Evolutionary conservation across 2,329 filamentous ascomycete genomes (phyloP).

Genomic region (Coniochaeta sp.): DNA sequence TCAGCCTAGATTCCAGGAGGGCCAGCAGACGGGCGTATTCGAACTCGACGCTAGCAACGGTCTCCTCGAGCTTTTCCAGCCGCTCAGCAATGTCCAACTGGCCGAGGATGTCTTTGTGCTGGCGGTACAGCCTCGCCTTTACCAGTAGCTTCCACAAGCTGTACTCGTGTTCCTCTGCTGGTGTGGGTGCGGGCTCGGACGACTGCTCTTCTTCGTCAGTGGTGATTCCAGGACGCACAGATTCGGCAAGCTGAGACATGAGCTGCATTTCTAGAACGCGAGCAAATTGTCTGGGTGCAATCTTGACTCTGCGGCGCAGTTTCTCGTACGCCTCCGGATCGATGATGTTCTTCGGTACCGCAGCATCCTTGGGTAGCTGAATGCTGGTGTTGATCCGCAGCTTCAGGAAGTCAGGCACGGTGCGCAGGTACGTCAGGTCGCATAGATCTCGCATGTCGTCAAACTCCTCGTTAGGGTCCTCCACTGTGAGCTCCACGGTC

Average conservation of each 20-base stretch:
- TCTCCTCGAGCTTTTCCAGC: constrained; percentile 65
- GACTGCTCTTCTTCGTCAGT: constrained; percentile 31
- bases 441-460: constrained; percentile 71
- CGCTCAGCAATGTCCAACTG: constrained; percentile 63
- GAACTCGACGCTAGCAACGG: constrained; percentile 58
- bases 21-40: constrained; percentile 64
- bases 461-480: constrained; percentile 86
- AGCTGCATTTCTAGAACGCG: constrained; percentile 71
- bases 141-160: constrained; percentile 66
- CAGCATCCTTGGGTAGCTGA: constrained; percentile 38
- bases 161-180: constrained; percentile 40
- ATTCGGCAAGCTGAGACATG: constrained; percentile 50
- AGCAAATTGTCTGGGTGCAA: constrained; percentile 68
- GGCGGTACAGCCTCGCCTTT: constrained; percentile 70
- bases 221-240: constrained; percentile 45
- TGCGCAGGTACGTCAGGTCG: constrained; percentile 60
- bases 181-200: constrained; percentile 12
- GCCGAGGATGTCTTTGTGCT: constrained; percentile 64
- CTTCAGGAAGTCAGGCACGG: constrained; percentile 47
- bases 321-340: constrained; percentile 46
- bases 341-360: constrained; percentile 46
- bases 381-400: constrained; percentile 48
- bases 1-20: constrained; percentile 26
- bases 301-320: constrained; percentile 59
- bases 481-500: constrained; percentile 80